Percentiles rank a stretch among this genome's conserved stretches.
Conservation (phyloP, 495 filamentous ascomycete genomes). For the Tricharina praecox region DNA sequence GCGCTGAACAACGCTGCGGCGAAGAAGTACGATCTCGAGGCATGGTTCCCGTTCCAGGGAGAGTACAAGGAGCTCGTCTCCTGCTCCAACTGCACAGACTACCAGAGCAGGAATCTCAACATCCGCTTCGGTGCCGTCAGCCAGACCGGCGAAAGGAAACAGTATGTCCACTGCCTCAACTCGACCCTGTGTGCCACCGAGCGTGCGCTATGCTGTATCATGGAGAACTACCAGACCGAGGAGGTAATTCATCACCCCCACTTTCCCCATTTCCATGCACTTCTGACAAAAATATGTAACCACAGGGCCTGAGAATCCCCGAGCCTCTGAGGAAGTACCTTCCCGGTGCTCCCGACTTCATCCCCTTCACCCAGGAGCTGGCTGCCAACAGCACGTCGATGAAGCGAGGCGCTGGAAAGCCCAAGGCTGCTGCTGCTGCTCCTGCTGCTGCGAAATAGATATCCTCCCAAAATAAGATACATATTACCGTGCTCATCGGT, state of each 20-base stretch:
- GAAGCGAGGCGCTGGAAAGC: slow-evolving; percentile 34
- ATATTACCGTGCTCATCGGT: neutral
- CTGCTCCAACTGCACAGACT: slow-evolving; percentile 91
- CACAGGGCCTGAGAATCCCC: slow-evolving; percentile 65
- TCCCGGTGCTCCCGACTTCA: slow-evolving; percentile 70
- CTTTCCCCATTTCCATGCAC: neutral
- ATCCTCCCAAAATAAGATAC: too few species aligned
- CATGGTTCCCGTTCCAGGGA: slow-evolving; percentile 90
- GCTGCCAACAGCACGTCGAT: slow-evolving; percentile 54
- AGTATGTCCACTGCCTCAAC: slow-evolving; percentile 88
- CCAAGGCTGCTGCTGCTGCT: too few species aligned
- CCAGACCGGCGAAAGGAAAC: slow-evolving; percentile 64
- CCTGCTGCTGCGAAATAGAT: slow-evolving; percentile 7
- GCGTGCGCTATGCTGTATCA: slow-evolving; percentile 78
- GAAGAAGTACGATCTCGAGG: slow-evolving; percentile 93
- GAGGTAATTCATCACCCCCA: slow-evolving; percentile 38
- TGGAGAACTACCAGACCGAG: slow-evolving; percentile 92
- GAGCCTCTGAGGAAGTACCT: slow-evolving; percentile 83
- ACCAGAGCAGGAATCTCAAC: slow-evolving; percentile 75
- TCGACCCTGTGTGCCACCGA: slow-evolving; percentile 85
- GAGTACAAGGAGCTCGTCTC: slow-evolving; percentile 97
- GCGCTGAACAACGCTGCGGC: slow-evolving; percentile 84
- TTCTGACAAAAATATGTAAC: too few species aligned
- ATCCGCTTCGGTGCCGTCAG: slow-evolving; percentile 70
- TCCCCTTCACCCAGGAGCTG: slow-evolving; percentile 71